Evolutionary conservation across 208 protist species (phyloP).

Genomic region (Wallacemonas sp.): DNA sequence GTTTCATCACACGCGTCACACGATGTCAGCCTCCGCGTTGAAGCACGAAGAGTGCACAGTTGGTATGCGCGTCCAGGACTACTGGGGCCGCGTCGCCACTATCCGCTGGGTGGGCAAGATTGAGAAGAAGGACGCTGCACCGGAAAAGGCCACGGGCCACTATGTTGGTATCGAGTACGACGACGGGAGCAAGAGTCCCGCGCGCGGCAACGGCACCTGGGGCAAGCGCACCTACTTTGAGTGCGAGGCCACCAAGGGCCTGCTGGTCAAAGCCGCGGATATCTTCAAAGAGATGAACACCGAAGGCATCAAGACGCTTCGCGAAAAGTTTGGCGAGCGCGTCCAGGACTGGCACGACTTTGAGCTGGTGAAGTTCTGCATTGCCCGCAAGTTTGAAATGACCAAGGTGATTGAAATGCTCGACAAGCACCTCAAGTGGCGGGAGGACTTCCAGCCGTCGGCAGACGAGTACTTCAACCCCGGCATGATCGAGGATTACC

Average conservation of each 20-base stretch:
- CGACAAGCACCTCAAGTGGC: slow-evolving; percentile 75
- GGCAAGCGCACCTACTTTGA: slow-evolving; percentile 52
- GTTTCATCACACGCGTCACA: not conserved
- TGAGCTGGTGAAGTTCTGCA: slow-evolving; percentile 84
- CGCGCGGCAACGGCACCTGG: slow-evolving; percentile 59
- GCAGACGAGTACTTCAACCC: slow-evolving; percentile 78
- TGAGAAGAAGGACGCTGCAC: slow-evolving; percentile 53
- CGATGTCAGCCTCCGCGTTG: slow-evolving; percentile 25
- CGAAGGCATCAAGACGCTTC: slow-evolving; percentile 36
- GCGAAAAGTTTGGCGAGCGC: slow-evolving; percentile 59
- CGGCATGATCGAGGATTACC: slow-evolving; percentile 66
- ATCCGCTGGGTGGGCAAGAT: slow-evolving; percentile 64
- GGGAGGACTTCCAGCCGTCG: slow-evolving; percentile 51
- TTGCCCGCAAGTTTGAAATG: slow-evolving; percentile 81
- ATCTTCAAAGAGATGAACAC: slow-evolving; percentile 65
- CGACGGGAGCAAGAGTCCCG: slow-evolving; percentile 45
- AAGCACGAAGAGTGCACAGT: slow-evolving; percentile 39
- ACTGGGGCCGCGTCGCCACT: slow-evolving; percentile 64
- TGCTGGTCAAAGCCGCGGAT: slow-evolving; percentile 42
- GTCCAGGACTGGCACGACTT: slow-evolving; percentile 77
- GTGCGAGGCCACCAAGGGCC: slow-evolving; percentile 48
- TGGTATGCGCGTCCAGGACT: slow-evolving; percentile 79
- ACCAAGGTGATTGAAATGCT: slow-evolving; percentile 74
- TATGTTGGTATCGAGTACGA: slow-evolving; percentile 73
- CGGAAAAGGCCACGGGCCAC: slow-evolving; percentile 47